Evolutionary conservation across 768 basidiomycete genomes (phyloP), one percentile per base, ranked within the genome.

Genomic region (Cystoderma amianthinum): DNA sequence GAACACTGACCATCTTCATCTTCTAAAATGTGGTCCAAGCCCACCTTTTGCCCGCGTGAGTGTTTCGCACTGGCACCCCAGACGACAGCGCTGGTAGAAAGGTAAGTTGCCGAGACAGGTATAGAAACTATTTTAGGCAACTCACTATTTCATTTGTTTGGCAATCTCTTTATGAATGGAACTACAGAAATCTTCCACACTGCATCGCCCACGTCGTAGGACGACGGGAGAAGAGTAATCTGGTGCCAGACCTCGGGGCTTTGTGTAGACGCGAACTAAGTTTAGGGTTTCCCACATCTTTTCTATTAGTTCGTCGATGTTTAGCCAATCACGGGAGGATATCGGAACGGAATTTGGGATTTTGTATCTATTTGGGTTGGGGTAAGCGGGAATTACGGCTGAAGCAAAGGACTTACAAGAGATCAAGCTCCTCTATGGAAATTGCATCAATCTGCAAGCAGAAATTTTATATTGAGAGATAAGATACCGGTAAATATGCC

Each of bases 1-100:
- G 15, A 32, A 20, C 2, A 59, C 79, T 57, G 58, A 80, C 86
- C 86, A 58, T 94, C 90, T 64, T 94, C 90, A 51, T 94, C 90
- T 51, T 90, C 87, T 22, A 95, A 61, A 7, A 83, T 58, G 53
- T 94, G 92, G 16, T 92, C 90, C 38, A 90, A 50, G 7, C 93
- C 92, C 21, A 93, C 90, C 60, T 97, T 96, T 62, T 99, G 96
- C 6, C 96, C 96, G 48, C 96, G 74, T 3, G 91, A 71, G 57
- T 99, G 96, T 67, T 97, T 97, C n/a, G 93, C 95, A 48, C 91
- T 95, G 0, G 92, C 72, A 37, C 95, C 95, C 92, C 92, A 99
- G 2, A 98, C 94, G 44, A 93, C 69, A 6, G 89, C 87, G 51
- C 89, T 92, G 38, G 15, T 19, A 19, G 32, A 41, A 20, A 39